phyloP scores from a whole-genome alignment of 2,329 filamentous ascomycete species.

The Berkeleyomyces basicola region DNA sequence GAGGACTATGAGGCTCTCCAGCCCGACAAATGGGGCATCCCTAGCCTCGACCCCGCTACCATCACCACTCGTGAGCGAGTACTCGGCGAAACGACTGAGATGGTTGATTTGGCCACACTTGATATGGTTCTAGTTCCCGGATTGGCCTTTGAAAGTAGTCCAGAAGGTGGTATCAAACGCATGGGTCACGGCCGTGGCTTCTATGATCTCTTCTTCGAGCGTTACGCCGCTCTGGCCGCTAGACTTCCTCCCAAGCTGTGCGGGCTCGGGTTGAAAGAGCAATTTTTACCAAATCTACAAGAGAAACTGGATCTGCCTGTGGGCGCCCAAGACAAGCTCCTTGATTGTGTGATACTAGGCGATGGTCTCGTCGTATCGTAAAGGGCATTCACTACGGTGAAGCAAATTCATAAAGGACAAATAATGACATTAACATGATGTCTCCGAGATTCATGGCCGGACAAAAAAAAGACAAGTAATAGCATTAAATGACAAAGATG shows the following conservation, averaged over 20 bases:
- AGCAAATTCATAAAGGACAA: neutral
- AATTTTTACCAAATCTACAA: slow-evolving; percentile 44
- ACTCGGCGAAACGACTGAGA: slow-evolving; percentile 42
- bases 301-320: neutral
- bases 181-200: slow-evolving; percentile 92
- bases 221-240: slow-evolving; percentile 36
- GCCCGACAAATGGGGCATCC: slow-evolving; percentile 84
- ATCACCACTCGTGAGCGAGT: slow-evolving; percentile 53
- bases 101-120: slow-evolving; percentile 34
- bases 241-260: slow-evolving; percentile 34
- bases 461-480: neutral
- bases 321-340: slow-evolving; percentile 5
- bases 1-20: slow-evolving; percentile 63
- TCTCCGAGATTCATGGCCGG: neutral
- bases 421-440: neutral
- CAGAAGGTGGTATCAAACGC: slow-evolving; percentile 43
- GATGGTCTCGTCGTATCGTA: slow-evolving; percentile 8
- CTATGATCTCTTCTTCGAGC: slow-evolving; percentile 83
- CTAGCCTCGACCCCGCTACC: slow-evolving; percentile 55
- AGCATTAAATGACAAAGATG: slow-evolving; percentile 12
- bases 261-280: slow-evolving; percentile 73
- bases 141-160: slow-evolving; percentile 66
- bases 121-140: slow-evolving; percentile 87
- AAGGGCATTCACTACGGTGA: neutral
- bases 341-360: slow-evolving; percentile 8